Evolutionary conservation across 73 alveolate species (phyloP), one percentile per base, ranked within the genome.

Genomic region (Durusdinium trenchii): DNA sequence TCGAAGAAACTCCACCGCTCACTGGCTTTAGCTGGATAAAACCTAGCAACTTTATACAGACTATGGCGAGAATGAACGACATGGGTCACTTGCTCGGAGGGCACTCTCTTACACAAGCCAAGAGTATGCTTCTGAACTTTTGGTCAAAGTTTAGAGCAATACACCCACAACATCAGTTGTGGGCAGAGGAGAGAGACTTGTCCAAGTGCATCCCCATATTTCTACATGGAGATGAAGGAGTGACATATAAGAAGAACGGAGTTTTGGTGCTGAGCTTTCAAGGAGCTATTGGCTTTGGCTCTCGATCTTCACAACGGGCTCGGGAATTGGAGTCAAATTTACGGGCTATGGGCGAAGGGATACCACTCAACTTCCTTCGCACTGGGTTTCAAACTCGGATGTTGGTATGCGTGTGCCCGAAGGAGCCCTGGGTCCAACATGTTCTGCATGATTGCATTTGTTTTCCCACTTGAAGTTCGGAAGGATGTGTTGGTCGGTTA

Each of bases 331-430:
- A 69, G 38, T 16, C 32, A 28, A 69, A 35, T 20, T n/a, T 10
- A 20, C 46, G 82, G 6, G 46, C 48, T 2, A 69, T 69, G 82
- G 82, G 82, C 5, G 82, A 69, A 3, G 82, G 82, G 38, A 69
- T 69, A 69, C 82, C 82, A 3, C 82, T 69, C 2, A 69, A 69
- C 30, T n/a, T 69, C 7, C 50, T 69, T 9, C 6, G 48, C 82
- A 69, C 82, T 69, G 82, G 82, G 50, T n/a, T 69, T 35, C 82
- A 69, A 35, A 69, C 50, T 48, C 9, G 82, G 82, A n/a, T 69
- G 82, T 16, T 30, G 30, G 38, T 69, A 6, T 28, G 46, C 50
- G 82, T n/a, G 28, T 69, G 82, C 50, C 82, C 82, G 50, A 69
- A 69, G 82, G 82, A 69, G 82, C 38, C 50, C 20, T 2, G 9